phyloP scores from a whole-genome alignment of 1,284 basidiomycete species.

The Marasmius fiardii region DNA sequence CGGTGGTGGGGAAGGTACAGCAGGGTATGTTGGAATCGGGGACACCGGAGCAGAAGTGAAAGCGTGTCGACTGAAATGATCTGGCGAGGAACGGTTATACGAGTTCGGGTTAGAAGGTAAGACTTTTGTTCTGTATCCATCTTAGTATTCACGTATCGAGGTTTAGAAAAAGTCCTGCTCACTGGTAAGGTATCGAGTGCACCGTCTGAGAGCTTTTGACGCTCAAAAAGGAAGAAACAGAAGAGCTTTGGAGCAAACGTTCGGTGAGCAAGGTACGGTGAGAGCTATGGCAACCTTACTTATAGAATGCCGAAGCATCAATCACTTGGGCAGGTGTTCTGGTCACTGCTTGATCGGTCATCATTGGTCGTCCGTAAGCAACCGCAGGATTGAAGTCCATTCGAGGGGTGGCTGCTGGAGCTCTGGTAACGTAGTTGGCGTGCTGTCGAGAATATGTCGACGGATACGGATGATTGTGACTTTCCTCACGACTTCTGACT shows the following conservation, averaged over 20 bases:
- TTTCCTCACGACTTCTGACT: no score
- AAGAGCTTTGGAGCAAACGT: neutral
- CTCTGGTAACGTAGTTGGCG: neutral
- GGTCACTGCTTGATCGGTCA: neutral
- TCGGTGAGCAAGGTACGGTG: no score
- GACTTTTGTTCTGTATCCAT: no score
- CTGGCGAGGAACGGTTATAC: neutral
- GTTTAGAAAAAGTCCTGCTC: neutral
- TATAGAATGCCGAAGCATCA: slow-evolving; percentile 50
- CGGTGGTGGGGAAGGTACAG: neutral
- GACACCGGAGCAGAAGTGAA: neutral
- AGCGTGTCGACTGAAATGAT: neutral
- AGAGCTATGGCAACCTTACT: slow-evolving; percentile 31
- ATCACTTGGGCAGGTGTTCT: slow-evolving; percentile 12
- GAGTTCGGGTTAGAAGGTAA: no score
- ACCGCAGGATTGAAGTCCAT: slow-evolving; percentile 43
- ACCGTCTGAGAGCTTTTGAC: neutral
- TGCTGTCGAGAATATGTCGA: neutral
- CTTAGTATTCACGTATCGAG: neutral
- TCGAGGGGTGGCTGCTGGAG: slow-evolving; percentile 14
- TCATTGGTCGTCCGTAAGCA: slow-evolving; percentile 34
- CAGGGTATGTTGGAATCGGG: neutral
- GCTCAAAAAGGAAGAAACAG: slow-evolving; percentile 12
- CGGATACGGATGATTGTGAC: no score
- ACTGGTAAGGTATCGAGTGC: neutral